Evolutionary conservation across 306 rosid species (phyloP).

Genomic region (Cyamopsis tetragonoloba): DNA sequence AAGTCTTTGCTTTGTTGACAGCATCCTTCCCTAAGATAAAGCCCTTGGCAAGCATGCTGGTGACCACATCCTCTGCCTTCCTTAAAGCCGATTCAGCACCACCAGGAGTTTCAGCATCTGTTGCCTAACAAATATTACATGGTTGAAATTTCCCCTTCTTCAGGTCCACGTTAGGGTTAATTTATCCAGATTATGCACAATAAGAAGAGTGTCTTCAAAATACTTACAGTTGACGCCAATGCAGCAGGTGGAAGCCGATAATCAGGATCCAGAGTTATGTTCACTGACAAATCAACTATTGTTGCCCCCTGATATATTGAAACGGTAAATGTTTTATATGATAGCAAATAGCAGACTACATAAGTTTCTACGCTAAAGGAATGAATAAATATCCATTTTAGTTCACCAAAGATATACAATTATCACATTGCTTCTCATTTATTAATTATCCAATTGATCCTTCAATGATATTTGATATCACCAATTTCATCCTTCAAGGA

Average conservation of each 20-base stretch:
- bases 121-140: constrained; percentile 38
- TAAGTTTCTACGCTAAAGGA: constrained; percentile 9
- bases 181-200: background rate
- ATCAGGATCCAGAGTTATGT: constrained; percentile 64
- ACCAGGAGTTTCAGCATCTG: constrained; percentile 44
- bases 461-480: background rate
- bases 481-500: background rate
- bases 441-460: background rate
- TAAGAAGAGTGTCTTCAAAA: constrained; percentile 1
- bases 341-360: background rate
- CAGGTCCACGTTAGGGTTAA: constrained; percentile 13
- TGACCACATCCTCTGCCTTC: constrained; percentile 95
- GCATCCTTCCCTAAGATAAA: constrained; percentile 91
- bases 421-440: background rate
- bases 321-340: constrained; percentile 17
- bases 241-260: constrained; percentile 76
- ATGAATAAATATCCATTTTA: background rate
- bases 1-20: constrained; percentile 70
- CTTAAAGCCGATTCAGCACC: constrained; percentile 67
- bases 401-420: background rate
- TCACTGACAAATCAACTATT: constrained; percentile 76
- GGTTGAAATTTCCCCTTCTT: too few relatives aligned
- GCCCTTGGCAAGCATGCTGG: constrained; percentile 92
- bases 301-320: constrained; percentile 78
- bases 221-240: constrained; percentile 56